These are phyloP conservation scores for Euphorbia tirucalli DNA, from an alignment of 345 rosid genomes.

Conservation along the genomic window DNA sequence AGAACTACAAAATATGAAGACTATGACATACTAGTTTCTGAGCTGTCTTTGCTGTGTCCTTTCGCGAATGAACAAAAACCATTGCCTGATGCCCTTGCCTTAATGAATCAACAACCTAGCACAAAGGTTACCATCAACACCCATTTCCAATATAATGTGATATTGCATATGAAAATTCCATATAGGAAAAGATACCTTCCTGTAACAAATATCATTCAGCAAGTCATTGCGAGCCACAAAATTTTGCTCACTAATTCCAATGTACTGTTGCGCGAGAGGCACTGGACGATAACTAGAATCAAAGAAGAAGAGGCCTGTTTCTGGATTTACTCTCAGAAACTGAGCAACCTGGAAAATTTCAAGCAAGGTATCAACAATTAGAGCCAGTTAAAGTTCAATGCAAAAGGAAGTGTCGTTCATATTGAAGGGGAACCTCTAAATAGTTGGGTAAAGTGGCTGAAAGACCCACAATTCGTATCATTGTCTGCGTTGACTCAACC, in stretches of 20 bases:
- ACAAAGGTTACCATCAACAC: slow-evolving; percentile 21
- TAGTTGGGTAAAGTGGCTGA: slow-evolving; percentile 97
- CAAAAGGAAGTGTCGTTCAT: slow-evolving; percentile 13
- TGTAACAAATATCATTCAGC: slow-evolving; percentile 90
- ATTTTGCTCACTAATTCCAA: slow-evolving; percentile 93
- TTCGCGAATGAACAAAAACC: slow-evolving; percentile 97
- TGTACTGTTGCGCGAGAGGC: slow-evolving; percentile 96
- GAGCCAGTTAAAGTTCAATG: not conserved
- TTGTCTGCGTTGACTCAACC: slow-evolving; percentile 98
- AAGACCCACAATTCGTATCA: slow-evolving; percentile 98
- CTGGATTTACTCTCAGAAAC: slow-evolving; percentile 88
- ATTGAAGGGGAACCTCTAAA: slow-evolving; percentile 57
- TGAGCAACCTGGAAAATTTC: slow-evolving; percentile 72
- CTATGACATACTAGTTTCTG: slow-evolving; percentile 59
- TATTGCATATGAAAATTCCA: slow-evolving; percentile 12
- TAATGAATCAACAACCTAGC: slow-evolving; percentile 79
- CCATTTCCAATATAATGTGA: slow-evolving; percentile 19
- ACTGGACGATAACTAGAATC: slow-evolving; percentile 99
- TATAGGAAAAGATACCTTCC: slow-evolving; percentile 54
- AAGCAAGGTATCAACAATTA: not conserved
- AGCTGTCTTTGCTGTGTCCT: slow-evolving; percentile 97
- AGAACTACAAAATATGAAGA: not conserved
- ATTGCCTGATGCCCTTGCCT: slow-evolving; percentile 94
- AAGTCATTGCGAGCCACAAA: slow-evolving; percentile 76
- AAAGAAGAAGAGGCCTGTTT: slow-evolving; percentile 88